Base-by-base conservation (phyloP, 148 eudicot species). In the Nepenthes gracilis region DNA sequence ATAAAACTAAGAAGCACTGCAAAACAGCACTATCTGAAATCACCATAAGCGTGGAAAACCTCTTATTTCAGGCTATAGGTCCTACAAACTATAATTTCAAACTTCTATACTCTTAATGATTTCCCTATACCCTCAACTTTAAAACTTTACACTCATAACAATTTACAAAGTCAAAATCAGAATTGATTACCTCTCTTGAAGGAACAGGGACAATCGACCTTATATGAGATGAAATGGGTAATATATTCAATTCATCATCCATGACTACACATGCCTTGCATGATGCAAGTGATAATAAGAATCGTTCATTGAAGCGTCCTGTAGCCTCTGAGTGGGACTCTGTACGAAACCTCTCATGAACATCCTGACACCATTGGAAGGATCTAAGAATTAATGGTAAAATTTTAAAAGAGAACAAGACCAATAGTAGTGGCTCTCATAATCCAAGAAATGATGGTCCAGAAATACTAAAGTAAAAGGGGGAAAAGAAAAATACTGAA, bases 221-320 rank as follows among this genome's bases (percentile, higher is more conserved):
- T 74, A 92, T 86, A 74, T 92, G 96, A 63, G 98, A 84, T 70
- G 98, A 92, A 68, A 92, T 84, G 32, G 98, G 98, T 71, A 92
- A 64, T 61, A 92, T 76, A 71, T 92, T 92, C 57, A 92, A 71
- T 70, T 92, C 98, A 66, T 92, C 98, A 67, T 92, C 98, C 94
- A 88, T 85, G 37, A 88, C 85, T 23, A 88, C 76, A 64, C 98
- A 92, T 68, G 96, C 69, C 76, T 71, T 88, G 75, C 94, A 85
- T 10, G 98, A 85, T 36, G 88, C 91, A 72, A 92, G 79, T 5
- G 98, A 92, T 34, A 92, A 76, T 66, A 92, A 76, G 68, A 92
- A 92, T 12, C 98, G 84, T 75, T 92, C 98, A 78, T 92, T 88
- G 70, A 92, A 92, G 64, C 96, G 96, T 13, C 90, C 96, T 15